phyloP scores from a whole-genome alignment of 2,329 filamentous ascomycete genomes.

The Lachnellula occidentalis region DNA sequence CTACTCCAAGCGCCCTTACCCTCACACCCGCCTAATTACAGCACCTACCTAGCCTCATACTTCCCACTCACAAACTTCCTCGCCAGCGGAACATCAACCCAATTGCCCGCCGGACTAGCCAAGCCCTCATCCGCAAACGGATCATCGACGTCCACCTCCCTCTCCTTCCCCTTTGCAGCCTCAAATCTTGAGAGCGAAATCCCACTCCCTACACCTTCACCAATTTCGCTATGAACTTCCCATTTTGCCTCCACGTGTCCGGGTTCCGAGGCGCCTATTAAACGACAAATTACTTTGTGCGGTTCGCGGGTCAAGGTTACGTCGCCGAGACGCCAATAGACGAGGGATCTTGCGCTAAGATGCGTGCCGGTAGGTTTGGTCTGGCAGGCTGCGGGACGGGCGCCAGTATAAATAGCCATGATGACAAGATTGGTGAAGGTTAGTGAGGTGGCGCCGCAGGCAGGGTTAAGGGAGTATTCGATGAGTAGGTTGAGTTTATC shows the following conservation, averaged over 20 bases:
- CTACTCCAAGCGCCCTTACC: neutral
- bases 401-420: conserved; percentile 65
- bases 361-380: conserved; percentile 78
- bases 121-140: conserved; percentile 62
- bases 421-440: conserved; percentile 70
- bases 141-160: conserved; percentile 34
- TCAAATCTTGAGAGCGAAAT: conserved; percentile 58
- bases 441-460: conserved; percentile 40
- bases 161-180: conserved; percentile 45
- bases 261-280: conserved; percentile 59
- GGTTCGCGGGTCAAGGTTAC: conserved; percentile 58
- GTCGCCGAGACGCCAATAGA: conserved; percentile 78
- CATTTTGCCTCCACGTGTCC: conserved; percentile 80
- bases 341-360: conserved; percentile 66
- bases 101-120: conserved; percentile 36
- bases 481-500: conserved; percentile 83
- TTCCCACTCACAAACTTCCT: conserved; percentile 70
- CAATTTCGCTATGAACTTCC: conserved; percentile 48
- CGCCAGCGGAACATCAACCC: conserved; percentile 61
- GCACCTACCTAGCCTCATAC: conserved; percentile 54
- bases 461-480: conserved; percentile 77
- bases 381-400: conserved; percentile 60
- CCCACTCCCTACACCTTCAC: conserved; percentile 48
- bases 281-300: conserved; percentile 76
- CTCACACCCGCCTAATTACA: too few species aligned